Base-by-base conservation (phyloP, 352 stramenopile species). In the Phytophthora megakarya region DNA sequence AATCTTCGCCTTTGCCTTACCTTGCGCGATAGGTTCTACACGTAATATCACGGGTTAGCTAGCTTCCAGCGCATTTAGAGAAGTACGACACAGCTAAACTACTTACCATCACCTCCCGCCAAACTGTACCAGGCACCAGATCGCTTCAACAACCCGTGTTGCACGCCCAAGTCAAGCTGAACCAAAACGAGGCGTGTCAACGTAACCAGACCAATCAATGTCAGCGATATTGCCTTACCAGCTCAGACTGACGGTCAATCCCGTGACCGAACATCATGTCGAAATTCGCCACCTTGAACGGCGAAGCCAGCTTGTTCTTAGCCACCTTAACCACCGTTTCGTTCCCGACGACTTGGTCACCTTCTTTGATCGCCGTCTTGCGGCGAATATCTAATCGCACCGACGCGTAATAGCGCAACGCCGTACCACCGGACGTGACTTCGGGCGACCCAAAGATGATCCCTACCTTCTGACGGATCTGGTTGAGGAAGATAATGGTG, bases 401-500 rank as follows among this genome's bases (percentile, higher is more conserved):
- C 0, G 86, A 96, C 32, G 86, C 86, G 53, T 95, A 94, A 49
- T 95, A 96, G 13, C 87, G 86, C 64, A 96, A 60, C 25, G 88
- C 88, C 11, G 88, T 96, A 44, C 89, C 89, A 43, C 88, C 97
- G 2, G 90, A 97, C 0, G 97, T 99, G 13, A 99, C 96, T 73
- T 99, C 97, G 0, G 97, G 97, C 26, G 88, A 98, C 4, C 97
- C 97, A 76, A 98, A 99, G 56, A 99, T 97, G 26, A 99, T 89
- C 13, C 97, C 97, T 6, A 96, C 86, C 75, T 99, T 99, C 53
- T 96, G 93, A 0, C 97, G 90, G 39, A 99, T 94, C 78, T 99
- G 98, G 84, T 99, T 99, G 23, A 99, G 80, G 68, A 99, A 99
- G 48, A 99, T 98, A 26, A 99, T 84, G 49, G 94, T 97, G 73